phyloP scores from a whole-genome alignment of 2,329 filamentous ascomycete species.

The Microascus cirrosus region DNA sequence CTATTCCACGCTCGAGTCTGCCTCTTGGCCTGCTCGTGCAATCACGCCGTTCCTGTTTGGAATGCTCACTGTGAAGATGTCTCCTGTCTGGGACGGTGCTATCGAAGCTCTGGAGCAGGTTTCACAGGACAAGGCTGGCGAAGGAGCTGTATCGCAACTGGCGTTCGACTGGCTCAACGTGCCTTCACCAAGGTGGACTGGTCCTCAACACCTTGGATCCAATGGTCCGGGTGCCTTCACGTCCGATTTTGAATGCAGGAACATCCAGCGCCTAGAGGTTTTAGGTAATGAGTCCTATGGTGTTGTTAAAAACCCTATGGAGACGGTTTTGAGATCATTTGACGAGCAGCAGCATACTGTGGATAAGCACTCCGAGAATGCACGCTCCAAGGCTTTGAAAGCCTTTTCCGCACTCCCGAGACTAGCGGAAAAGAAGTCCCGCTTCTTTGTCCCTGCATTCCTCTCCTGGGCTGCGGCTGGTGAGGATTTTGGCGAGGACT shows the following conservation, averaged over 20 bases:
- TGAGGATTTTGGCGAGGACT: slow-evolving; percentile 24
- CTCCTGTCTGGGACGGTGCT: slow-evolving; percentile 80
- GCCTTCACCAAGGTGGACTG: slow-evolving; percentile 42
- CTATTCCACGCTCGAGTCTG: slow-evolving; percentile 48
- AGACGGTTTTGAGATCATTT: slow-evolving; percentile 53
- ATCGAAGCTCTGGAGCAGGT: slow-evolving; percentile 66
- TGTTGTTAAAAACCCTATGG: slow-evolving; percentile 38
- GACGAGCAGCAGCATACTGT: slow-evolving; percentile 49
- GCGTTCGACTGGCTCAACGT: slow-evolving; percentile 68
- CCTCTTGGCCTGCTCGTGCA: slow-evolving; percentile 57
- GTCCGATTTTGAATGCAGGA: slow-evolving; percentile 79
- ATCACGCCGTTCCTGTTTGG: slow-evolving; percentile 82
- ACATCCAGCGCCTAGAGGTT: slow-evolving; percentile 49
- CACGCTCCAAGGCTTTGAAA: slow-evolving; percentile 68
- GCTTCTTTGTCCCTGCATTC: slow-evolving; percentile 75
- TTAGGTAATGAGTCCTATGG: slow-evolving; percentile 39
- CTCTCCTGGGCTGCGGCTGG: slow-evolving; percentile 63
- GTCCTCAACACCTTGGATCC: slow-evolving; percentile 22
- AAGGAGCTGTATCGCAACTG: slow-evolving; percentile 59
- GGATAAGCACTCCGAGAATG: slow-evolving; percentile 37
- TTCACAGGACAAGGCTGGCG: slow-evolving; percentile 56
- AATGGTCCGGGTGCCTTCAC: slow-evolving; percentile 26
- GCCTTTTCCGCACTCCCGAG: slow-evolving; percentile 63
- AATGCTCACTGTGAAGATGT: slow-evolving; percentile 72
- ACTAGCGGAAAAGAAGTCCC: slow-evolving; percentile 77